A percentile compares a stretch with the other conserved stretches of the same genome.
These are phyloP conservation scores for Diplotaxis tenuifolia DNA, from an alignment of 345 rosid species.

Conservation along the genomic window DNA sequence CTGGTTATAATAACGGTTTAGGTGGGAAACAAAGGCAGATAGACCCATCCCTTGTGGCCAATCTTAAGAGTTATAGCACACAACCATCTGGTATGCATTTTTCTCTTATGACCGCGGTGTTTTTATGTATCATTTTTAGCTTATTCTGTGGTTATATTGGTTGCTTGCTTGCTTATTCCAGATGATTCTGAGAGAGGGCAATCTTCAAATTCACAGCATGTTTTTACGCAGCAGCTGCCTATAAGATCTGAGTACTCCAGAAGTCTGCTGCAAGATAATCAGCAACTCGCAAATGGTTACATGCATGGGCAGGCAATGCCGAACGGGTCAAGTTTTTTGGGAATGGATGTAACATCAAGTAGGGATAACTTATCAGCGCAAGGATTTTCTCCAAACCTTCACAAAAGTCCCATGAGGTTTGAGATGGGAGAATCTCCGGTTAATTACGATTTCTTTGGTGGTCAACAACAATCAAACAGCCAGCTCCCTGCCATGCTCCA, in stretches of 20 bases:
- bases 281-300: constrained; percentile 58
- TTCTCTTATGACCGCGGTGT: not conserved
- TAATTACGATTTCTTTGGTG: constrained; percentile 64
- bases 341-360: constrained; percentile 58
- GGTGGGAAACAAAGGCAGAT: constrained; percentile 62
- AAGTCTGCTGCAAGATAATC: constrained; percentile 56
- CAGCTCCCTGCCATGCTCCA: constrained; percentile 64
- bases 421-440: constrained; percentile 64
- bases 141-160: constrained; percentile 1
- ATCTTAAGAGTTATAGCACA: constrained; percentile 51
- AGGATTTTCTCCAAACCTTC: constrained; percentile 56
- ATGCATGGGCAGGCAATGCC: constrained; percentile 60
- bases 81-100: constrained; percentile 64
- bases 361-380: constrained; percentile 45
- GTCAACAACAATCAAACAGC: constrained; percentile 57
- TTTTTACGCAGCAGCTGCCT: constrained; percentile 48
- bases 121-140: not conserved
- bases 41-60: constrained; percentile 49
- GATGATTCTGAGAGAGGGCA: constrained; percentile 63
- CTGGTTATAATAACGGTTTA: constrained; percentile 53
- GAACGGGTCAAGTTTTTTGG: constrained; percentile 61
- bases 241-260: constrained; percentile 55
- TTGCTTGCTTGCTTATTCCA: constrained; percentile 39
- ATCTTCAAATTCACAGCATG: constrained; percentile 57
- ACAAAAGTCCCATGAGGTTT: constrained; percentile 43